These are phyloP conservation scores for Grosmannia penicillata DNA, from an alignment of 2,329 filamentous ascomycete genomes.

Conservation along the genomic window DNA sequence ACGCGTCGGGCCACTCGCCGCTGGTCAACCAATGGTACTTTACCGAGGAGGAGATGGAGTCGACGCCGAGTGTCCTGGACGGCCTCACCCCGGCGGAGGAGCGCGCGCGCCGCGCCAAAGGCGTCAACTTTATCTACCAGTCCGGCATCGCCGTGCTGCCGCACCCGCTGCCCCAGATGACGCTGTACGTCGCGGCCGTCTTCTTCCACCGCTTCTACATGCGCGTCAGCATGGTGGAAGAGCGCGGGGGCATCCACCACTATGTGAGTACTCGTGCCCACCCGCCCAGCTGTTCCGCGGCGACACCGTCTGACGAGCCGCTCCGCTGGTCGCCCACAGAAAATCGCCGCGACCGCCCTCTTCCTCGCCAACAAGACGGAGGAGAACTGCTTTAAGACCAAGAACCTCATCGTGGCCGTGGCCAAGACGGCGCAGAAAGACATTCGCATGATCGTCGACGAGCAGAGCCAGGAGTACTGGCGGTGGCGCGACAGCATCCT, in stretches of 20 bases:
- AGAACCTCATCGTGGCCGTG: slow-evolving; percentile 84
- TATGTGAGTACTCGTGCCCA: slow-evolving; percentile 49
- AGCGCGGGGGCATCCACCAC: slow-evolving; percentile 69
- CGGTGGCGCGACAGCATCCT: slow-evolving; percentile 91
- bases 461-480: slow-evolving; percentile 98
- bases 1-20: too few species aligned
- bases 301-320: not conserved
- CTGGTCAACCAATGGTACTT: slow-evolving; percentile 69
- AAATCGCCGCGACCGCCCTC: slow-evolving; percentile 76
- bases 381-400: slow-evolving; percentile 92
- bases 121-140: slow-evolving; percentile 92
- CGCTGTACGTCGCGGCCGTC: slow-evolving; percentile 78
- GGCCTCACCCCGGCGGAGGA: slow-evolving; percentile 68
- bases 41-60: slow-evolving; percentile 64
- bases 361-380: slow-evolving; percentile 96
- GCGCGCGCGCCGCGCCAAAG: slow-evolving; percentile 68
- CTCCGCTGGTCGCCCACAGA: too few species aligned
- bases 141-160: slow-evolving; percentile 76
- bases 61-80: slow-evolving; percentile 72
- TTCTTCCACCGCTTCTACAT: slow-evolving; percentile 97
- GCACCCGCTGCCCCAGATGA: slow-evolving; percentile 60
- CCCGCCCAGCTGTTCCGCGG: too few species aligned
- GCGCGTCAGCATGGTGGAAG: slow-evolving; percentile 66
- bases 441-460: slow-evolving; percentile 74
- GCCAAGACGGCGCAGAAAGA: slow-evolving; percentile 94